Evolutionary conservation across 306 rosid genomes (phyloP).

Genomic region (Hippophae gyantsensis): DNA sequence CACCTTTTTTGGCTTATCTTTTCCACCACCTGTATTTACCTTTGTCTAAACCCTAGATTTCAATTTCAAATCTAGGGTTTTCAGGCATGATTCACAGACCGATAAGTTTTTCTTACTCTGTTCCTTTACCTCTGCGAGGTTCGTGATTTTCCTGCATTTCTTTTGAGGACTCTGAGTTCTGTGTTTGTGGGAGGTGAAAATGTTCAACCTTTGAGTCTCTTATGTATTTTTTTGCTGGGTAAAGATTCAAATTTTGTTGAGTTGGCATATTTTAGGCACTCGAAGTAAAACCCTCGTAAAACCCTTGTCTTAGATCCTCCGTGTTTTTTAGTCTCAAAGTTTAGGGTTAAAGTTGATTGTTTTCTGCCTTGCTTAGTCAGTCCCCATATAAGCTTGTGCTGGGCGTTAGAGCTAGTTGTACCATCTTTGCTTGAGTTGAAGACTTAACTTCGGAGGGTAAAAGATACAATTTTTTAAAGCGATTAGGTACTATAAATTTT

Average conservation of each 20-base stretch:
- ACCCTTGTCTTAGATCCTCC: conserved; percentile 15
- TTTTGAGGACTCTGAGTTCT: conserved; percentile 6
- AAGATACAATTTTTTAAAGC: too few species aligned
- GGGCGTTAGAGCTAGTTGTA: too few species aligned
- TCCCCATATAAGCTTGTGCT: too few species aligned
- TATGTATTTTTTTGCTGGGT: conserved; percentile 5
- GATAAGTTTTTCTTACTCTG: conserved; percentile 9
- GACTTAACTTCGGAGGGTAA: too few species aligned
- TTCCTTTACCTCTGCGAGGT: conserved; percentile 19
- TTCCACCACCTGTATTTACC: conserved; percentile 27
- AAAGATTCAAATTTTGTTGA: conserved; percentile 2
- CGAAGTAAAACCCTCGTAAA: conserved; percentile 26
- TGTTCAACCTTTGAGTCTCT: conserved; percentile 17
- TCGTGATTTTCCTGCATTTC: conserved; percentile 39
- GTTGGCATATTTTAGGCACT: conserved; percentile 20
- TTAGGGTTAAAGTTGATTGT: conserved; percentile 13
- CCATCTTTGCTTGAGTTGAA: too few species aligned
- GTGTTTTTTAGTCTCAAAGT: conserved; percentile 15
- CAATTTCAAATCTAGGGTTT: conserved; percentile 57
- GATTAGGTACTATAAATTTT: too few species aligned
- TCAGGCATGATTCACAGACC: conserved; percentile 18
- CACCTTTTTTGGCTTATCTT: conserved; percentile 11
- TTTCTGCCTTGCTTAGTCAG: background rate
- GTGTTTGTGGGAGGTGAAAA: conserved; percentile 6
- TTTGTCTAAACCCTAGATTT: conserved; percentile 67